phyloP scores from a whole-genome alignment of 306 rosid species.

The Calophaca sinica region DNA sequence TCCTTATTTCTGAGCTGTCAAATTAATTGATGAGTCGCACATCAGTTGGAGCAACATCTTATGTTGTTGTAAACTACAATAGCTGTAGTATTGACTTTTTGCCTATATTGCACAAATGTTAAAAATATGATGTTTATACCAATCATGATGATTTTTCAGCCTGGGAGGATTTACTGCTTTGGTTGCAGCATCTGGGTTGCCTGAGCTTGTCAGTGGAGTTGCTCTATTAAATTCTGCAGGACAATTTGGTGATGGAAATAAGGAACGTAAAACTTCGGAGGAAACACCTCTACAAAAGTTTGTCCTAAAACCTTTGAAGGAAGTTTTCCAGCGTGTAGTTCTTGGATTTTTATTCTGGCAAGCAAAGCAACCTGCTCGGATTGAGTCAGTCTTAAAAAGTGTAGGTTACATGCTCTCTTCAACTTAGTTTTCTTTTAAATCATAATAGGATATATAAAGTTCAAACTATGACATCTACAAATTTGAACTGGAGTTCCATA shows the following conservation, averaged over 20 bases:
- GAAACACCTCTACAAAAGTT: slow-evolving; percentile 70
- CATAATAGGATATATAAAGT: not conserved
- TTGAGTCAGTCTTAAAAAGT: slow-evolving; percentile 80
- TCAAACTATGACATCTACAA: slow-evolving; percentile 12
- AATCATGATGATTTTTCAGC: slow-evolving; percentile 62
- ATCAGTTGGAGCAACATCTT: not conserved
- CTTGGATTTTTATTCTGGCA: slow-evolving; percentile 96
- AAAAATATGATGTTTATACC: slow-evolving; percentile 27
- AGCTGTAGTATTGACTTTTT: not conserved
- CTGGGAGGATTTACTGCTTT: slow-evolving; percentile 96
- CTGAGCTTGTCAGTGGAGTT: slow-evolving; percentile 77
- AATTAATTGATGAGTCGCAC: slow-evolving; percentile 20
- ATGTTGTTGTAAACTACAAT: slow-evolving; percentile 8
- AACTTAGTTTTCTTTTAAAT: slow-evolving; percentile 29
- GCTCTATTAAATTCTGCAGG: slow-evolving; percentile 89
- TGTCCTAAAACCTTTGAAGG: slow-evolving; percentile 78
- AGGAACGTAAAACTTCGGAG: slow-evolving; percentile 55
- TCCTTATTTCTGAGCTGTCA: not conserved
- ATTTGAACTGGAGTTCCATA: slow-evolving; percentile 7
- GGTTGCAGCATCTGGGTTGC: slow-evolving; percentile 80
- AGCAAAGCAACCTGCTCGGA: slow-evolving; percentile 85
- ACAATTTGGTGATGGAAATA: slow-evolving; percentile 75
- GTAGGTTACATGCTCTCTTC: slow-evolving; percentile 57
- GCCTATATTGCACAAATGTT: not conserved
- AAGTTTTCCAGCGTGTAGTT: slow-evolving; percentile 77